Conservation (phyloP, 768 basidiomycete genomes). For the Hypholoma fasciculare region DNA sequence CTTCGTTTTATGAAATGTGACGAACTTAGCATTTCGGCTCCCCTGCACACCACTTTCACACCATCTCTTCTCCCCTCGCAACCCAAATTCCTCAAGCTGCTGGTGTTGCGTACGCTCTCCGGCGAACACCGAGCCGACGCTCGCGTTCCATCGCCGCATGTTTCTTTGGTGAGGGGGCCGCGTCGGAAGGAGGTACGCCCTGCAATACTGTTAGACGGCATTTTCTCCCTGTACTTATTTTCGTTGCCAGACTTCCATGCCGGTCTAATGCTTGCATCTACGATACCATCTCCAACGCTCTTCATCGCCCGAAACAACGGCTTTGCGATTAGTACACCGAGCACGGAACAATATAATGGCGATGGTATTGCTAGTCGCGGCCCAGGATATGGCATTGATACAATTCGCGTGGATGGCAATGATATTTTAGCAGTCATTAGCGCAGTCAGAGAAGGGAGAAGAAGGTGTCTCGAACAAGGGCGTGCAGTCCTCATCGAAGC, state of each 20-base stretch:
- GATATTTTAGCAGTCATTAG: slow-evolving; percentile 83
- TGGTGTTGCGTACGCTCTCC: slow-evolving; percentile 88
- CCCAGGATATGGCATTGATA: slow-evolving; percentile 90
- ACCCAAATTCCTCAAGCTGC: slow-evolving; percentile 97
- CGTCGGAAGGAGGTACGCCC: slow-evolving; percentile 75
- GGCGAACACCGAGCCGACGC: slow-evolving; percentile 69
- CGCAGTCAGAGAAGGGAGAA: slow-evolving; percentile 71
- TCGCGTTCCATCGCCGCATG: slow-evolving; percentile 80
- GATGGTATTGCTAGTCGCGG: slow-evolving; percentile 93
- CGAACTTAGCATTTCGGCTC: slow-evolving; percentile 79
- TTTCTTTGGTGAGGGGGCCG: slow-evolving; percentile 93
- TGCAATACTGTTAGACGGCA: neutral
- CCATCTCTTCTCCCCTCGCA: slow-evolving; percentile 90
- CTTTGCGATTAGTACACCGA: slow-evolving; percentile 93
- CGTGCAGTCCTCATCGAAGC: slow-evolving; percentile 86
- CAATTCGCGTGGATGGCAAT: slow-evolving; percentile 92
- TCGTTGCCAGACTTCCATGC: slow-evolving; percentile 79
- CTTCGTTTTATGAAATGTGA: neutral
- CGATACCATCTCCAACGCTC: slow-evolving; percentile 70
- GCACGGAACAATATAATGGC: slow-evolving; percentile 85
- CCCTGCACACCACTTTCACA: slow-evolving; percentile 82
- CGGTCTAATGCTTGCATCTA: slow-evolving; percentile 78
- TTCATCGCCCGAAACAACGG: slow-evolving; percentile 85
- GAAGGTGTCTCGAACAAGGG: slow-evolving; percentile 71
- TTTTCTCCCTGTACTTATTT: neutral